phyloP scores from a whole-genome alignment of 805 yeast genomes.

The Komagataella mondaviorum region DNA sequence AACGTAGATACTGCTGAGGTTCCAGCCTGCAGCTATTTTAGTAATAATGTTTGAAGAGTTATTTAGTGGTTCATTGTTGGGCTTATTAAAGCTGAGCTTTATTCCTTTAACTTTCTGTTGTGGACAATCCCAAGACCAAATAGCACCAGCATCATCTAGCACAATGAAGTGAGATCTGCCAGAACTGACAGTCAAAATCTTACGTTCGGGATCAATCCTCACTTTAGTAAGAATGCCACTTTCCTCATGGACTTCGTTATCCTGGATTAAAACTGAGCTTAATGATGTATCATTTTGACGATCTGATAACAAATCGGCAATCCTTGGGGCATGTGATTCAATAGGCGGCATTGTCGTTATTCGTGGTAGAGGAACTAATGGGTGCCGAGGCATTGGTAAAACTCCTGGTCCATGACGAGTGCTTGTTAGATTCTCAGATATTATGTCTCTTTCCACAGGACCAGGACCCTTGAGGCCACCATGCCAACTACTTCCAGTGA shows the following conservation, averaged over 20 bases:
- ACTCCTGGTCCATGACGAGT: background rate
- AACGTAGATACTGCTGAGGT: conserved; percentile 34
- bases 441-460: conserved; percentile 19
- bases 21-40: conserved; percentile 59
- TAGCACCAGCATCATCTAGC: conserved; percentile 28
- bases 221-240: conserved; percentile 1
- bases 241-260: background rate
- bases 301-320: background rate
- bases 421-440: background rate
- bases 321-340: conserved; percentile 4
- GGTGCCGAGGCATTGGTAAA: conserved; percentile 1
- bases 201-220: conserved; percentile 7
- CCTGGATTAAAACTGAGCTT: background rate
- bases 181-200: conserved; percentile 36
- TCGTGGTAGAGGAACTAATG: background rate
- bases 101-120: conserved; percentile 27
- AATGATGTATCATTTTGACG: background rate
- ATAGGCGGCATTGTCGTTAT: background rate
- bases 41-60: conserved; percentile 17
- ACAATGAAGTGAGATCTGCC: conserved; percentile 59
- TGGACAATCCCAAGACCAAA: conserved; percentile 53
- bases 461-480: conserved; percentile 29
- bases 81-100: conserved; percentile 22
- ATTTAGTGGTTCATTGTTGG: conserved; percentile 1
- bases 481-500: conserved; percentile 33